Base-by-base conservation (phyloP, 192 early-diverging fungal species). In the Irineochytrium annulatum region DNA sequence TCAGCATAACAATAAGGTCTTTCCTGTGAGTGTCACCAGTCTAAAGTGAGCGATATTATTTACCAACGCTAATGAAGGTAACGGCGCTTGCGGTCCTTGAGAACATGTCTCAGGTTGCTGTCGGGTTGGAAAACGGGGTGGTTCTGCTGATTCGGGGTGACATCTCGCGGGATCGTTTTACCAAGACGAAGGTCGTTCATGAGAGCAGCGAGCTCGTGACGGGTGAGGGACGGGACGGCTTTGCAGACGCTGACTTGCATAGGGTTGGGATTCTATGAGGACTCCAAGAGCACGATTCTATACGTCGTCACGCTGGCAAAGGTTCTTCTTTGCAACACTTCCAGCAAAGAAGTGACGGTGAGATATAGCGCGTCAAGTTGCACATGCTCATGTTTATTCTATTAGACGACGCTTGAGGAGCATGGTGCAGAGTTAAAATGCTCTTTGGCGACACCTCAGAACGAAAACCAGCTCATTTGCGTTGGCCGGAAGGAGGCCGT, bases 71-170 rank as follows among this genome's bases (percentile, higher is more conserved):
- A 34, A 13, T 60, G 17, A 30, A 75, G 73, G 77, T 81, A 32
- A 81, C 91, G 0, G 82, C 89, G 0, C 55, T 93, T 41, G 89
- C 92, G 41, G 80, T 83, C 11, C 59, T 93, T 5, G 86, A 90
- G 29, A 86, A 86, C 54, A 56, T 93, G 67, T 80, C 88, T 3
- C 96, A 95, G 71, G 76, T 94, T 14, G 96, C 96, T 14, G 74
- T 96, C 32, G 96, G 94, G 2, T 75, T 98, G 57, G 90, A 91
- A 22, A 94, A 93, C 62, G 96, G 96, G 13, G 84, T 89, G 2
- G 93, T 95, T 0, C 71, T 95, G 20, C 72, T 94, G 32, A 81
- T 90, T 17, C 82, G 87, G 32, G 91, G 92, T 3, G 90, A 93
- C 67, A 73, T 96, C 16, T 81, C 83, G 32, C 84, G 86, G 46